Percentiles rank a stretch among this genome's conserved stretches.
These are phyloP conservation scores for Rhipidocladum racemiflorum DNA, from an alignment of 176 grass and related monocot genomes.

Conservation along the genomic window DNA sequence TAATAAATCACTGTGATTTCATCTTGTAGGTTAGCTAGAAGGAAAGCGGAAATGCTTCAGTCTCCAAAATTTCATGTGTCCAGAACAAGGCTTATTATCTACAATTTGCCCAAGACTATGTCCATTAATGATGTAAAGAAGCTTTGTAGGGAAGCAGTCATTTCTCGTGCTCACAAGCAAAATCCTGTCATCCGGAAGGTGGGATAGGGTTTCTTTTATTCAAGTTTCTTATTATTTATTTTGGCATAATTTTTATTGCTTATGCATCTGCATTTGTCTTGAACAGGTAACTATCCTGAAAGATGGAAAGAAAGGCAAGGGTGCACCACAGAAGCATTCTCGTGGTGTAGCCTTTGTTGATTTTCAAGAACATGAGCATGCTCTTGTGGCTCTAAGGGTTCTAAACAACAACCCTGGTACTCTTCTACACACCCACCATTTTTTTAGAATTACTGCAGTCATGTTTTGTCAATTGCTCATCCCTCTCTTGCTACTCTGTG, in stretches of 20 bases:
- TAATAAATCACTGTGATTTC: constrained; percentile 2
- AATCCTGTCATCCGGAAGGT: constrained; percentile 91
- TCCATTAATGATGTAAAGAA: constrained; percentile 84
- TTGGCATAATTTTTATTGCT: constrained; percentile 4
- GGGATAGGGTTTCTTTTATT: constrained; percentile 18
- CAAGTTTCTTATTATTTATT: neutral
- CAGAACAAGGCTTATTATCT: constrained; percentile 86
- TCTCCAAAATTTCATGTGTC: constrained; percentile 99
- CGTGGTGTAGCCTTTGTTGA: constrained; percentile 90
- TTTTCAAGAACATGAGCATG: constrained; percentile 95
- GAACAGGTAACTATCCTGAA: constrained; percentile 84
- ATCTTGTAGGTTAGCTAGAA: constrained; percentile 62
- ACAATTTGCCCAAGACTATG: constrained; percentile 96
- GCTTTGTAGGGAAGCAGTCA: constrained; percentile 83
- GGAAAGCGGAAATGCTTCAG: constrained; percentile 81
- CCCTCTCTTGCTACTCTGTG: neutral
- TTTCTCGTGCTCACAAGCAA: constrained; percentile 80
- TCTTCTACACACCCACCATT: neutral
- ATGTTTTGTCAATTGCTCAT: neutral
- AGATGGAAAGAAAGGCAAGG: constrained; percentile 69
- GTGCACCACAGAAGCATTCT: constrained; percentile 71
- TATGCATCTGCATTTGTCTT: constrained; percentile 20
- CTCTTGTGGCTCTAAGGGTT: constrained; percentile 89
- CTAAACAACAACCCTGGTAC: constrained; percentile 98
- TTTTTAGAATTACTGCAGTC: neutral